These are phyloP conservation scores for Durotheca rogersii DNA, from an alignment of 495 filamentous ascomycete genomes.

Conservation along the genomic window DNA sequence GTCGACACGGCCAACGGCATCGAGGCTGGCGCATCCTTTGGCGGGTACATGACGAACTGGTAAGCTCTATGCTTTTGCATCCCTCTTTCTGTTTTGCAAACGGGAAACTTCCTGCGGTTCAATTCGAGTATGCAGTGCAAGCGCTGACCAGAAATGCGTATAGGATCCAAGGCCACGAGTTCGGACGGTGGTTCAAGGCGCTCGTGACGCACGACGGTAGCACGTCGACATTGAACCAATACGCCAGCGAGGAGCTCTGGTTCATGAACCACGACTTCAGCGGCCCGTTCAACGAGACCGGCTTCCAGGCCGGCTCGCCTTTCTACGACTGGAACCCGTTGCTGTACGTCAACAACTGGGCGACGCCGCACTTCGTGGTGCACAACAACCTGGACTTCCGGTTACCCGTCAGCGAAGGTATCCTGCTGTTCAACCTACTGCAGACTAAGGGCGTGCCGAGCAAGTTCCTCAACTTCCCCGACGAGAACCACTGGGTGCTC, in stretches of 20 bases:
- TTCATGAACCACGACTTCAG: constrained; percentile 50
- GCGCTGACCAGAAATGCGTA: constrained; percentile 29
- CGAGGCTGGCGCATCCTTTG: constrained; percentile 68
- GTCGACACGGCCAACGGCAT: constrained; percentile 67
- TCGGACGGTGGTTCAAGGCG: constrained; percentile 68
- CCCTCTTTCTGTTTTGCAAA: too few relatives aligned
- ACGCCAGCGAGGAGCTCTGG: constrained; percentile 70
- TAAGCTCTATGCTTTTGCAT: constrained; percentile 32
- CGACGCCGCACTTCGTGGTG: constrained; percentile 71
- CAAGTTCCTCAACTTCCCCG: constrained; percentile 58
- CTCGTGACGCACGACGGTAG: constrained; percentile 77
- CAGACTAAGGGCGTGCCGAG: constrained; percentile 64
- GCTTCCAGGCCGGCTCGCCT: constrained; percentile 59
- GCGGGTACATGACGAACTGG: constrained; percentile 60
- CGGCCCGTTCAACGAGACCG: constrained; percentile 53
- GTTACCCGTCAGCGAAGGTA: constrained; percentile 65
- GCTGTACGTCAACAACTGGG: constrained; percentile 59
- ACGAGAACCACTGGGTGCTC: constrained; percentile 68
- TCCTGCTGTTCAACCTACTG: constrained; percentile 72
- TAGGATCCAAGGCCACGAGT: constrained; percentile 56
- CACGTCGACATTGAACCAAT: constrained; percentile 62
- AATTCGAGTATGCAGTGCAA: background rate
- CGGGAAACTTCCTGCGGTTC: background rate
- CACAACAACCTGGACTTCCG: constrained; percentile 76
- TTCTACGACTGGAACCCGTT: constrained; percentile 73